Base-by-base conservation (phyloP, 495 filamentous ascomycete species). In the Penicillium desertorum region DNA sequence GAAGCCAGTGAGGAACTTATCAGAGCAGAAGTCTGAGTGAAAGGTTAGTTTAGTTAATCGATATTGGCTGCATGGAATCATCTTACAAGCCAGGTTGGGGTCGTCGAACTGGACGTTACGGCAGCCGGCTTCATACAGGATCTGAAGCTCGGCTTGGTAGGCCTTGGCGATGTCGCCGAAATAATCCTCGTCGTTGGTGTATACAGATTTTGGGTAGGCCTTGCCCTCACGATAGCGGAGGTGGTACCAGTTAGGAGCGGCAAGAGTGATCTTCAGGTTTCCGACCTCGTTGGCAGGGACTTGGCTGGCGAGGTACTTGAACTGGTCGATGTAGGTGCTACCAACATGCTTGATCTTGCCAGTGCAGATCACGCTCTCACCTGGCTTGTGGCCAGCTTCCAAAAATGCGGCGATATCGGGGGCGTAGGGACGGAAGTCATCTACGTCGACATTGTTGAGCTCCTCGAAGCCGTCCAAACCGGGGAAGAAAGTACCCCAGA, bases 321-420 rank as follows among this genome's bases (percentile, higher is more conserved):
- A 84, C 62, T 92, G 84, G 42, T 84, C 80, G 55, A 84, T 60
- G 47, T 84, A 86, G 54, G 80, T 85, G 61, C 76, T 81, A 30
- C 82, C 77, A 25, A 81, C 78, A 69, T 90, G 87, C 69, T 79
- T 81, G 65, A 91, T 86, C 76, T 90, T 90, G 61, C 83, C 79
- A 2, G 81, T 87, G 61, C 88, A 90, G 54, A 92, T 71, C 41
- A 90, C 87, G 8, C 80, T 85, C 70, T 91, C 88, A 29, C 84
- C 86, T 6, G 88, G 87, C 78, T 89, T 88, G 68, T 88, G 80
- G 57, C 84, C 81, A n/a, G 75, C 76, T 63, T 88, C 85, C 8
- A 81, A 76, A 72, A 93, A 86, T 30, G 85, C 88, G 25, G 88
- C 85, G 54, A 94, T 85, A 64, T 92, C 89, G 10, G 90, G 90